A percentile compares a stretch with the other conserved stretches of the same genome.
These are phyloP conservation scores for Zygosaccharomyces siamensis DNA, from an alignment of 805 yeast species.

Conservation along the genomic window DNA sequence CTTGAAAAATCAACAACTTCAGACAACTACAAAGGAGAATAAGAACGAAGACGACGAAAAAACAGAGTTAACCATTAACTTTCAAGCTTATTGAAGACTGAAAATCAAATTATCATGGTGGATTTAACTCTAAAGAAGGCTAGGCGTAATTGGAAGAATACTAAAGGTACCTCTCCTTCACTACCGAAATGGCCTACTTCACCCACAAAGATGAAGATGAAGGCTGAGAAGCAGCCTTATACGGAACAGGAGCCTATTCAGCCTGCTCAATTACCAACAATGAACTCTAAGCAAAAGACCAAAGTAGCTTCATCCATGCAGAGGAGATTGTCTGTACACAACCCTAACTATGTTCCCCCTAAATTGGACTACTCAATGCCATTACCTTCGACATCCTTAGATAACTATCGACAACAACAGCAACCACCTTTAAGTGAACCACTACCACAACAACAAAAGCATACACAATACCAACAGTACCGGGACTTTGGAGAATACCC, in stretches of 20 bases:
- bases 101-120: slow-evolving; percentile 22
- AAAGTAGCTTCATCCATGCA: slow-evolving; percentile 42
- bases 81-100: not conserved
- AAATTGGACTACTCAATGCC: slow-evolving; percentile 30
- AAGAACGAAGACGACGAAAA: not conserved
- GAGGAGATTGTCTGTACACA: slow-evolving; percentile 42
- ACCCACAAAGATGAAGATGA: slow-evolving; percentile 14
- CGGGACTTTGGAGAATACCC: not conserved
- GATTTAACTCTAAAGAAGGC: slow-evolving; percentile 35
- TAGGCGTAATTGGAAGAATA: slow-evolving; percentile 28
- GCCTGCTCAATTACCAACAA: slow-evolving; percentile 30
- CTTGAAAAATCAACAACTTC: not conserved
- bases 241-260: slow-evolving; percentile 16
- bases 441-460: not conserved
- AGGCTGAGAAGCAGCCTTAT: slow-evolving; percentile 15
- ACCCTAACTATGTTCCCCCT: slow-evolving; percentile 30
- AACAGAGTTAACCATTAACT: not conserved
- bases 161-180: slow-evolving; percentile 13
- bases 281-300: slow-evolving; percentile 35
- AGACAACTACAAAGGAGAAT: not conserved
- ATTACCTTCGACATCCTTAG: slow-evolving; percentile 18
- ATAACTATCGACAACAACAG: not conserved
- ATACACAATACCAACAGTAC: not conserved
- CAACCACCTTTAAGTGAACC: not conserved
- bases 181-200: slow-evolving; percentile 15